Evolutionary conservation across 1,139 yeast species (phyloP).

Genomic region (Taphrina flavorubra): DNA sequence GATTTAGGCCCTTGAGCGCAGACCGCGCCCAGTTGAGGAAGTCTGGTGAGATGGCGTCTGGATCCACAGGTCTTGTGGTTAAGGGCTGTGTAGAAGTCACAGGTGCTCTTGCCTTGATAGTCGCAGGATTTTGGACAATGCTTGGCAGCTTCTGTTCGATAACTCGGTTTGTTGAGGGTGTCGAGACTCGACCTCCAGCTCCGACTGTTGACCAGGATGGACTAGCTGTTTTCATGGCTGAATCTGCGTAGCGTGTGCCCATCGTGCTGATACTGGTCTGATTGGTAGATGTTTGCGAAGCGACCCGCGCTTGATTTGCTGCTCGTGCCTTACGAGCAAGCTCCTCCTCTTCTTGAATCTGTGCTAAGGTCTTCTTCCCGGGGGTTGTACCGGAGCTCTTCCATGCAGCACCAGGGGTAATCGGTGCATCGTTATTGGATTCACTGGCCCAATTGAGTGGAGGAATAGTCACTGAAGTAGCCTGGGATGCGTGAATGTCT

Average conservation of each 20-base stretch:
- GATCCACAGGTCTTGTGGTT: slow-evolving; percentile 43
- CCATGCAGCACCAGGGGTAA: slow-evolving; percentile 29
- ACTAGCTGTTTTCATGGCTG: slow-evolving; percentile 39
- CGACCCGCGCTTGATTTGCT: slow-evolving; percentile 45
- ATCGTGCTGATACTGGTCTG: slow-evolving; percentile 48
- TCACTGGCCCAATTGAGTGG: slow-evolving; percentile 35
- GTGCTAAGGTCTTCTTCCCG: slow-evolving; percentile 56
- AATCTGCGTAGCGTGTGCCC: slow-evolving; percentile 45
- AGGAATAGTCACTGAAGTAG: slow-evolving; percentile 3
- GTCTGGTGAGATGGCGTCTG: slow-evolving; percentile 54
- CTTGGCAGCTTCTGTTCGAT: slow-evolving; percentile 48
- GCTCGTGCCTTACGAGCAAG: slow-evolving; percentile 45
- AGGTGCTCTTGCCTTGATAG: slow-evolving; percentile 26
- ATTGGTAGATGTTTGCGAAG: slow-evolving; percentile 49
- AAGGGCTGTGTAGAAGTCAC: slow-evolving; percentile 16
- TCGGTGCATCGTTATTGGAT: slow-evolving; percentile 7
- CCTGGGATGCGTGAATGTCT: slow-evolving; percentile 45
- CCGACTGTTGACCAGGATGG: slow-evolving; percentile 41
- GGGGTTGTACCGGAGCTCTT: slow-evolving; percentile 46
- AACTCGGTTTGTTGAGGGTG: slow-evolving; percentile 49
- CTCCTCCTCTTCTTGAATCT: slow-evolving; percentile 60
- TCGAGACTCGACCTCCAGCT: slow-evolving; percentile 42
- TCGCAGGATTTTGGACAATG: slow-evolving; percentile 48
- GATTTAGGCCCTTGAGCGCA: slow-evolving; percentile 72
- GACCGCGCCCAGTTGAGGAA: slow-evolving; percentile 84